Percentiles rank a stretch among this genome's conserved stretches.
phyloP scores from a whole-genome alignment of 2,329 filamentous ascomycete genomes.

The Calonectria leucothoes region DNA sequence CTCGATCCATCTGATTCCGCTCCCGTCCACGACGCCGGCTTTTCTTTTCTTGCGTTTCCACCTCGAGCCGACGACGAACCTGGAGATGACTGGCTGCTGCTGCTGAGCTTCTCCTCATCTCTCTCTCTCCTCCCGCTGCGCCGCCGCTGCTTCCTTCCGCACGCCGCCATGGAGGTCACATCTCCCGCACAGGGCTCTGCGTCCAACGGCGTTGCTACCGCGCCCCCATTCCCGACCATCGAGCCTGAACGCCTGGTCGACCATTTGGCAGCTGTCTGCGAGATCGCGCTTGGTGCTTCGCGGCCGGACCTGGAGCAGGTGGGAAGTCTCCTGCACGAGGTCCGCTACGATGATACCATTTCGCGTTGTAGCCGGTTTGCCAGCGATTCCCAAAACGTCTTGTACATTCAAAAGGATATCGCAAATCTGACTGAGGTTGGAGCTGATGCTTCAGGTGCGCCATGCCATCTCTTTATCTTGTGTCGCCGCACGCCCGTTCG shows the following conservation, averaged over 20 bases:
- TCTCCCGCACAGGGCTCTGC: slow-evolving; percentile 57
- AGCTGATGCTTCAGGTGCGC: slow-evolving; percentile 57
- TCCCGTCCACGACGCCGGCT: slow-evolving; percentile 24
- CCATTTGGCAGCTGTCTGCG: slow-evolving; percentile 76
- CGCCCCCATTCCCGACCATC: slow-evolving; percentile 64
- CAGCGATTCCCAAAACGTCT: slow-evolving; percentile 84
- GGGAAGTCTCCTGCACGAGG: slow-evolving; percentile 84
- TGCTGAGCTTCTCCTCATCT: slow-evolving; percentile 35
- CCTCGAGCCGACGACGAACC: slow-evolving; percentile 30
- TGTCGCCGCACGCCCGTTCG: too few relatives aligned
- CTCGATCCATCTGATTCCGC: slow-evolving; percentile 21
- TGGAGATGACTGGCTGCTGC: slow-evolving; percentile 45
- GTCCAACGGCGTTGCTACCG: slow-evolving; percentile 58
- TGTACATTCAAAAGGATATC: slow-evolving; percentile 92
- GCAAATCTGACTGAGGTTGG: slow-evolving; percentile 65
- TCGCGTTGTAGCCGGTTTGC: slow-evolving; percentile 91
- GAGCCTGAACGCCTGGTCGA: slow-evolving; percentile 79
- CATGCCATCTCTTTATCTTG: too few relatives aligned
- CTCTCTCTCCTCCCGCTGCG: slow-evolving; percentile 24
- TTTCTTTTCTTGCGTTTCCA: slow-evolving; percentile 13
- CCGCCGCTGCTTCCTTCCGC: slow-evolving; percentile 24
- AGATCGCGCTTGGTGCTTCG: slow-evolving; percentile 79
- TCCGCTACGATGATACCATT: slow-evolving; percentile 80
- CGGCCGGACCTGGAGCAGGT: slow-evolving; percentile 82
- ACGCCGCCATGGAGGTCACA: slow-evolving; percentile 65